Base-by-base conservation (phyloP, 2,329 filamentous ascomycete species). In the Fusarium irregulare region DNA sequence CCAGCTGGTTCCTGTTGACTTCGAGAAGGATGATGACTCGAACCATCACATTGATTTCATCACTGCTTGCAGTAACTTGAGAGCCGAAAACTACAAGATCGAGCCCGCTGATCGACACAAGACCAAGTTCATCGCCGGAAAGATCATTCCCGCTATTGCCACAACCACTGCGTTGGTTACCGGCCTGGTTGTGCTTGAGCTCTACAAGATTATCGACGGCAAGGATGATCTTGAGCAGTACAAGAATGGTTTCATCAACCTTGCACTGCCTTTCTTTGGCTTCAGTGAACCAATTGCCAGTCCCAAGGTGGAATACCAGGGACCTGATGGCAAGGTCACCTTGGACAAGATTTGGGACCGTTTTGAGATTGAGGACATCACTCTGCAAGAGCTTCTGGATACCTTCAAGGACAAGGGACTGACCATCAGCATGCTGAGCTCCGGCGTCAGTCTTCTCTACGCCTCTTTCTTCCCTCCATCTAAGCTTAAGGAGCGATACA, bases 31-130 rank as follows among this genome's bases (percentile, higher is more conserved):
- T 72, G 96, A 99, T 76, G 97, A 99, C 80, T 93, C 92, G 53
- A 99, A 99, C 81, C 89, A 96, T 81, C 96, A 99, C 84, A 99
- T 99, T 76, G 96, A 98, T 81, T 99, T 99, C 84, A 98, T 99
- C 82, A 97, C 96, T 10, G 94, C 94, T 2, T 94, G 94, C 71
- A 98, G 94, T 84, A 99, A 99, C 80, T 85, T 99, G 64, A 93
- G 97, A 64, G 96, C 96, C 1, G 92, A 97, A 81, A 99, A 99
- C 84, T 99, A 99, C 88, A 97, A 96, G 81, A 99, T 99, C 73
- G 89, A 93, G 76, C 88, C 90, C 70, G 94, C 96, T 1, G 95
- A 99, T 78, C 89, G 93, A 67, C 96, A 98, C 87, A 97, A 96
- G 90, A 99, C 95, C 67, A 99, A 99, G 85, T 98, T 99, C 82